phyloP scores from a whole-genome alignment of 1,284 basidiomycete genomes.

The Bjerkandera adusta region DNA sequence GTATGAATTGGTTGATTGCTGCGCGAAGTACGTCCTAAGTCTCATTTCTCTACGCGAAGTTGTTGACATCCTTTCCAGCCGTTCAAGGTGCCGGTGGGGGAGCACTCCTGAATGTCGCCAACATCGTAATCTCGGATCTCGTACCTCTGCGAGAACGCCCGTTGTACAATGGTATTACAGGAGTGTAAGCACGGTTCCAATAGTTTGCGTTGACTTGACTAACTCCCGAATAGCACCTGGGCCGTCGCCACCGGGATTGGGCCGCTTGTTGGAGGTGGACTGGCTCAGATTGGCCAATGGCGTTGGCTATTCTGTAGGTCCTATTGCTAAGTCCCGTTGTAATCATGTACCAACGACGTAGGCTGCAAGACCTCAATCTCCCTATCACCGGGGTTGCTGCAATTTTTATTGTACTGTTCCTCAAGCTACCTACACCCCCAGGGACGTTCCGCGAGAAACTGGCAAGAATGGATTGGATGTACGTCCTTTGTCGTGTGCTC shows the following conservation, averaged over 20 bases:
- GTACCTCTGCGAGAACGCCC: conserved; percentile 9
- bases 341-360: neutral
- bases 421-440: conserved; percentile 37
- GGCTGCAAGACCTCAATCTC: conserved; percentile 14
- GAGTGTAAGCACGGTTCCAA: neutral
- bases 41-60: neutral
- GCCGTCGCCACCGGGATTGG: conserved; percentile 1
- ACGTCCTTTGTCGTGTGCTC: conserved; percentile 14
- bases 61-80: neutral
- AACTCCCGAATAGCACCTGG: neutral
- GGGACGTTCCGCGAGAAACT: conserved; percentile 33
- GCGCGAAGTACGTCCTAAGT: conserved; percentile 1
- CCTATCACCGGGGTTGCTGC: conserved; percentile 17
- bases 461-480: conserved; percentile 38
- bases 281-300: conserved; percentile 8
- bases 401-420: conserved; percentile 33
- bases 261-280: conserved; percentile 7
- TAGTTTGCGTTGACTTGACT: neutral
- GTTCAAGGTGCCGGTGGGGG: conserved; percentile 3
- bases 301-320: conserved; percentile 17
- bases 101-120: neutral
- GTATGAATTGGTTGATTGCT: conserved; percentile 5
- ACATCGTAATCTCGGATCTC: conserved; percentile 11
- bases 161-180: conserved; percentile 4
- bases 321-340: neutral